Evolutionary conservation across 2,329 filamentous ascomycete species (phyloP).

Genomic region (Corniculantispora saksenae): DNA sequence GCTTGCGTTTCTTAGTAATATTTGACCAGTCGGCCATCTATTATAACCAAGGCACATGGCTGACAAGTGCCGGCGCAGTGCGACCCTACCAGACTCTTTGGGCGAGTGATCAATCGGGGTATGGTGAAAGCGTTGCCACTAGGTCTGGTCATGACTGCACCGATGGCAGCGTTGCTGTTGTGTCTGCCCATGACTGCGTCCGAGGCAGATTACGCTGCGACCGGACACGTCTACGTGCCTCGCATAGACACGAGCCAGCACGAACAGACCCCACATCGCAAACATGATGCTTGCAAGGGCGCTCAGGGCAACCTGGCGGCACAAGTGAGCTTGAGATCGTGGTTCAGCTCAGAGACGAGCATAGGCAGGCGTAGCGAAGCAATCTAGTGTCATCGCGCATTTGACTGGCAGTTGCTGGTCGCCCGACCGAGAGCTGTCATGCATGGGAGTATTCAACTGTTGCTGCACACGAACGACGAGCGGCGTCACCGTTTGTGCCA

Average conservation of each 20-base stretch:
- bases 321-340: background rate
- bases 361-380: background rate
- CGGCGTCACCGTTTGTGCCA: background rate
- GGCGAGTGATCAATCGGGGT: background rate
- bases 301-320: background rate
- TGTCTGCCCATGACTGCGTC: background rate
- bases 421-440: no score
- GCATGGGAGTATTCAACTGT: no score
- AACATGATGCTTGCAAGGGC: background rate
- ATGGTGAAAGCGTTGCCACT: background rate
- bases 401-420: no score
- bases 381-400: background rate
- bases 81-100: background rate
- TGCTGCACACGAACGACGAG: no score
- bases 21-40: background rate
- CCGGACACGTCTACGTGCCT: background rate
- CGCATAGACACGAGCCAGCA: background rate
- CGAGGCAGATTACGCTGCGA: background rate
- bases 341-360: background rate
- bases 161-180: background rate
- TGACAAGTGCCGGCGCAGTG: constrained; percentile 1
- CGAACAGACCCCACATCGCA: background rate
- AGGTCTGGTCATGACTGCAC: background rate
- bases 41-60: background rate
- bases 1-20: constrained; percentile 9